Percentiles rank a stretch among this genome's conserved stretches.
phyloP scores from a whole-genome alignment of 768 basidiomycete genomes.

The Calvatia gigantea region DNA sequence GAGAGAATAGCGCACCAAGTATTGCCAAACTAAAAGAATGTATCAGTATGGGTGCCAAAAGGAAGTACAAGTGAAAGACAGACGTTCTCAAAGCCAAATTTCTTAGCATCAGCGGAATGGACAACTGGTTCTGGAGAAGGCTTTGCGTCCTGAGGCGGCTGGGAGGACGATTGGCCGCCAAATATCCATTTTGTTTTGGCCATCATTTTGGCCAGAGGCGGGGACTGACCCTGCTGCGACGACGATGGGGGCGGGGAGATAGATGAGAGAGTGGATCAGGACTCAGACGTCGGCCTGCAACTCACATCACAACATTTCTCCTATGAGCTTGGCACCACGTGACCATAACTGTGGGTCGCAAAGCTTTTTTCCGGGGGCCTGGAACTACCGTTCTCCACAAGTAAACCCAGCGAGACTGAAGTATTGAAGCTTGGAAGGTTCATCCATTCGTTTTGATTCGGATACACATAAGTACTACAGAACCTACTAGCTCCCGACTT shows the following conservation, averaged over 20 bases:
- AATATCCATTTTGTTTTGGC: slow-evolving; percentile 38
- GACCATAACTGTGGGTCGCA: slow-evolving; percentile 6
- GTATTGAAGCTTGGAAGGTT: too few relatives aligned
- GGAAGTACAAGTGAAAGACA: slow-evolving; percentile 29
- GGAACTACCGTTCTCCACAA: neutral
- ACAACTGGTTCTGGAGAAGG: slow-evolving; percentile 30
- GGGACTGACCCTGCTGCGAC: neutral
- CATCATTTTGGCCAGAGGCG: slow-evolving; percentile 23
- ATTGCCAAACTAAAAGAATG: slow-evolving; percentile 76
- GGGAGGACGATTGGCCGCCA: slow-evolving; percentile 23
- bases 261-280: slow-evolving; percentile 13
- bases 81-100: slow-evolving; percentile 97
- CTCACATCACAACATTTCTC: slow-evolving; percentile 15
- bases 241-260: slow-evolving; percentile 2
- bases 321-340: slow-evolving; percentile 12
- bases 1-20: slow-evolving; percentile 65
- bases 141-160: slow-evolving; percentile 21
- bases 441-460: too few relatives aligned
- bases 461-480: too few relatives aligned
- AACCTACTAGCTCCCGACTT: too few relatives aligned
- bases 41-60: slow-evolving; percentile 4
- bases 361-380: neutral
- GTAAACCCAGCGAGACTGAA: too few relatives aligned
- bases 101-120: slow-evolving; percentile 72
- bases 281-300: slow-evolving; percentile 8